Evolutionary conservation across 2,329 filamentous ascomycete genomes (phyloP).

Genomic region (Calonectria ilicicola): DNA sequence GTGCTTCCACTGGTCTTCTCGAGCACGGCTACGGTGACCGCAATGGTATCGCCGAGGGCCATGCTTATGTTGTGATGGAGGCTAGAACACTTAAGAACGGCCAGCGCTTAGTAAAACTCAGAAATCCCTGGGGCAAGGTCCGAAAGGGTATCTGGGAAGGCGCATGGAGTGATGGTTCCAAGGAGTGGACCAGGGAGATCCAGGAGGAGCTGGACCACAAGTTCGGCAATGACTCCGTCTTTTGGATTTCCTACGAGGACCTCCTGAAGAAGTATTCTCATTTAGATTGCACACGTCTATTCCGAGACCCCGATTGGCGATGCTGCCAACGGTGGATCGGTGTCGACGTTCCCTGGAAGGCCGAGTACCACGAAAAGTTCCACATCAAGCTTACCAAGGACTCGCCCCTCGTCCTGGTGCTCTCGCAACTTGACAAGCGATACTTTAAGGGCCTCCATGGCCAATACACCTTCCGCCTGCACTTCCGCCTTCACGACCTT

Average conservation of each 20-base stretch:
- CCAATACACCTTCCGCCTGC: constrained; percentile 65
- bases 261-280: constrained; percentile 72
- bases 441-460: constrained; percentile 73
- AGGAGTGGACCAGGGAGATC: constrained; percentile 70
- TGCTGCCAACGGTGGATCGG: constrained; percentile 71
- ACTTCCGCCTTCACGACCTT: constrained; percentile 63
- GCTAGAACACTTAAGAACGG: constrained; percentile 65
- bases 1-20: constrained; percentile 74
- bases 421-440: constrained; percentile 71
- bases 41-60: constrained; percentile 68
- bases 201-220: constrained; percentile 68
- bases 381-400: constrained; percentile 66
- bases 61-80: constrained; percentile 72
- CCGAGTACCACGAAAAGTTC: constrained; percentile 72
- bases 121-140: constrained; percentile 71
- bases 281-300: constrained; percentile 72
- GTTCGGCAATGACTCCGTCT: constrained; percentile 72
- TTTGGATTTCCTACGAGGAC: constrained; percentile 74
- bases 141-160: constrained; percentile 71
- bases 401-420: constrained; percentile 68
- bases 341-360: constrained; percentile 71
- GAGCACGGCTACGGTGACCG: constrained; percentile 72
- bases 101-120: constrained; percentile 67
- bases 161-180: constrained; percentile 69
- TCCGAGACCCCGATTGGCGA: constrained; percentile 68